These are phyloP conservation scores for Rhizopus microsporus DNA, from an alignment of 371 early-diverging fungal species.

Conservation along the genomic window DNA sequence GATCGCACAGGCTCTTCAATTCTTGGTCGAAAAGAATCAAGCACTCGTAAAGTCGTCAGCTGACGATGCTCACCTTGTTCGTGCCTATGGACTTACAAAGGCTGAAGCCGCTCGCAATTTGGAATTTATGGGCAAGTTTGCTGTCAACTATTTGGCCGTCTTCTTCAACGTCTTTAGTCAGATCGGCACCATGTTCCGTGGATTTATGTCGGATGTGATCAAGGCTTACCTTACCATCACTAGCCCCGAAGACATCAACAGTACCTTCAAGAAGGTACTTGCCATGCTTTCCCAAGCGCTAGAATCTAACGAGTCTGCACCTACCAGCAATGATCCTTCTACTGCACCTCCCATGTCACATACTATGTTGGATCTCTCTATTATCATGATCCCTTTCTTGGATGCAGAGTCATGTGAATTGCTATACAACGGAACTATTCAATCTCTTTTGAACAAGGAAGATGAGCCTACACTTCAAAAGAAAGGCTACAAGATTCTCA, in stretches of 20 bases:
- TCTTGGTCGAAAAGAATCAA: constrained; percentile 72
- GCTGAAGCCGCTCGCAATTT: constrained; percentile 62
- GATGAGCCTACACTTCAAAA: constrained; percentile 85
- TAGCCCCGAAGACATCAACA: constrained; percentile 54
- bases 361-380: constrained; percentile 77
- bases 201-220: constrained; percentile 74
- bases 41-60: constrained; percentile 47
- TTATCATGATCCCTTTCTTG: constrained; percentile 74
- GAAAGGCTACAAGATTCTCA: constrained; percentile 90
- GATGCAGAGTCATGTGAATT: constrained; percentile 56
- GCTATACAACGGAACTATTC: constrained; percentile 60
- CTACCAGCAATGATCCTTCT: constrained; percentile 34
- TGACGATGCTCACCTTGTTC: constrained; percentile 52
- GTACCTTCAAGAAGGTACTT: constrained; percentile 67
- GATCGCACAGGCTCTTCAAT: constrained; percentile 74
- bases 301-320: constrained; percentile 31
- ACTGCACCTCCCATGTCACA: constrained; percentile 68
- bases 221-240: constrained; percentile 67
- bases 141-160: constrained; percentile 77
- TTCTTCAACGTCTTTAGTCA: constrained; percentile 82
- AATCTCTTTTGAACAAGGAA: constrained; percentile 58
- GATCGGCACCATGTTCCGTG: constrained; percentile 66
- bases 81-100: constrained; percentile 57
- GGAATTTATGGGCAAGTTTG: constrained; percentile 63
- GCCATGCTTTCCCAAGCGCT: constrained; percentile 65